Conservation (phyloP, 495 filamentous ascomycete genomes). For the Neurospora tetraspora region DNA sequence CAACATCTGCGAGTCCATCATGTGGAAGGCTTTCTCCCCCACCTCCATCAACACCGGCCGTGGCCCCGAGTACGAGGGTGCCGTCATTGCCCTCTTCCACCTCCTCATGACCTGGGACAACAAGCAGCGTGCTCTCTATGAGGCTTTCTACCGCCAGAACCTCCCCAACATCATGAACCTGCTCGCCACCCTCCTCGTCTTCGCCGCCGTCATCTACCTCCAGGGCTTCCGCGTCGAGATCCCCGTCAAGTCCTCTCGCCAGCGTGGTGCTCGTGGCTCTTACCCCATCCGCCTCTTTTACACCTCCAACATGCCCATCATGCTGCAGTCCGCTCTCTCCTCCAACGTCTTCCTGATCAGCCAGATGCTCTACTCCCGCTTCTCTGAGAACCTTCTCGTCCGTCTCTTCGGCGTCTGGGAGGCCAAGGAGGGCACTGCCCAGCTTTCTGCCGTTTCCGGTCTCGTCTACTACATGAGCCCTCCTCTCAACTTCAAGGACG, state of each 20-base stretch:
- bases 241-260: slow-evolving; percentile 97
- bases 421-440: slow-evolving; percentile 87
- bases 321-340: slow-evolving; percentile 95
- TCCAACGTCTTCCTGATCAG: slow-evolving; percentile 98
- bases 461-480: slow-evolving; percentile 99
- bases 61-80: slow-evolving; percentile 98
- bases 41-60: slow-evolving; percentile 99
- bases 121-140: slow-evolving; percentile 92
- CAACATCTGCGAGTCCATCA: slow-evolving; percentile 99
- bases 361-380: slow-evolving; percentile 98
- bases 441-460: slow-evolving; percentile 86
- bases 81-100: slow-evolving; percentile 97
- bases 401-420: slow-evolving; percentile 97
- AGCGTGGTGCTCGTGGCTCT: slow-evolving; percentile 91
- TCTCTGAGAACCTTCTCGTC: slow-evolving; percentile 96
- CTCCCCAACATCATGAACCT: slow-evolving; percentile 99
- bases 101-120: slow-evolving; percentile 96
- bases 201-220: slow-evolving; percentile 97
- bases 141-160: slow-evolving; percentile 99
- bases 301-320: slow-evolving; percentile 96
- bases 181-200: slow-evolving; percentile 82
- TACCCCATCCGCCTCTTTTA: slow-evolving; percentile 77
- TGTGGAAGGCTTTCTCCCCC: slow-evolving; percentile 99
- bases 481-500: slow-evolving; percentile 93
- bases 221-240: slow-evolving; percentile 99